Percentiles rank a stretch among this genome's conserved stretches.
These are phyloP conservation scores for Phellopilus nigrolimitatus DNA, from an alignment of 1,284 basidiomycete genomes.

Conservation along the genomic window DNA sequence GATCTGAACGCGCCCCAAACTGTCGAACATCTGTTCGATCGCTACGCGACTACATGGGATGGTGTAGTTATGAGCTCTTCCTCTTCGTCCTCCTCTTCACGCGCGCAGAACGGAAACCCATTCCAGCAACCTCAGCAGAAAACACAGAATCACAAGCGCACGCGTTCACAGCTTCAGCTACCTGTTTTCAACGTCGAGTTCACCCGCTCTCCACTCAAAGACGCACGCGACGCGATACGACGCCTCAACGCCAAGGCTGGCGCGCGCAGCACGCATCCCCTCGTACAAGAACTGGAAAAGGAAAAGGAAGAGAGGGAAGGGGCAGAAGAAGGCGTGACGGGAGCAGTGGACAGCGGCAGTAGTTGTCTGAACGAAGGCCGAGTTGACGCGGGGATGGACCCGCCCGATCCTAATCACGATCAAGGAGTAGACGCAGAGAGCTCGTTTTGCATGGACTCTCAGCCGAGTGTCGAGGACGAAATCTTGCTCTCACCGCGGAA, in stretches of 20 bases:
- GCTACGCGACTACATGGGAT: too few relatives aligned
- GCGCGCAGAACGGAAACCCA: background rate
- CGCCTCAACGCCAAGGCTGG: too few relatives aligned
- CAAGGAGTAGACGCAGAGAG: background rate
- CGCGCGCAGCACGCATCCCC: background rate
- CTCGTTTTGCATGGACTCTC: conserved; percentile 1
- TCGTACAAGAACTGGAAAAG: background rate
- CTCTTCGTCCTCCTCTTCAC: too few relatives aligned
- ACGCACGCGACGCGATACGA: conserved; percentile 19
- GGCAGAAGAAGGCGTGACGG: background rate
- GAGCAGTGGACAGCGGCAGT: too few relatives aligned
- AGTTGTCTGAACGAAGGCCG: too few relatives aligned
- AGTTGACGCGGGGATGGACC: background rate
- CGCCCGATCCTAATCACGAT: too few relatives aligned
- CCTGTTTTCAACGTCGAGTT: conserved; percentile 14
- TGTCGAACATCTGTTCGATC: too few relatives aligned
- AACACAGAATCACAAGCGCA: conserved; percentile 10
- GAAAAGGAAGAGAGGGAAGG: background rate
- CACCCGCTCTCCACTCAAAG: conserved; percentile 19
- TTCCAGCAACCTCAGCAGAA: conserved; percentile 4
- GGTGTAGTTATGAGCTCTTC: too few relatives aligned
- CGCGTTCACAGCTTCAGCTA: conserved; percentile 16
- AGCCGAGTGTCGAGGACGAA: conserved; percentile 6
- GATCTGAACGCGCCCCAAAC: too few relatives aligned
- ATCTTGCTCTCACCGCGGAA: conserved; percentile 6